phyloP scores from a whole-genome alignment of 2,329 filamentous ascomycete species.

The Trichoderma citrinoviride region DNA sequence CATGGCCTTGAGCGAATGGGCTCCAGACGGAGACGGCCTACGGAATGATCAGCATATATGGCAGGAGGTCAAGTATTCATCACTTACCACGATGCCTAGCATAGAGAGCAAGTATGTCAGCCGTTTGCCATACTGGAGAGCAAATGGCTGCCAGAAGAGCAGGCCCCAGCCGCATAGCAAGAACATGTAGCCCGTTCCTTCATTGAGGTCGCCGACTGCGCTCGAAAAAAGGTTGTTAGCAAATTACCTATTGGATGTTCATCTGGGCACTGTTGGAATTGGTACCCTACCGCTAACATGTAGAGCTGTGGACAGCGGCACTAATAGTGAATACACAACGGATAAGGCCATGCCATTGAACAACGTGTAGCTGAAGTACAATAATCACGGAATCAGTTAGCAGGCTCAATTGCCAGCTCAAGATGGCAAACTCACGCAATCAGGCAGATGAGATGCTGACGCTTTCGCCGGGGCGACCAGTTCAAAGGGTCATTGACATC shows the following conservation, averaged over 20 bases:
- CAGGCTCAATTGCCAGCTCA: too few relatives aligned
- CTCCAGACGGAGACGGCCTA: slow-evolving; percentile 27
- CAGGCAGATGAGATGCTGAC: slow-evolving; percentile 30
- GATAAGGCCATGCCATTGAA: slow-evolving; percentile 42
- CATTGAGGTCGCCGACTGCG: slow-evolving; percentile 36
- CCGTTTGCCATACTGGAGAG: slow-evolving; percentile 45
- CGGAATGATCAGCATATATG: neutral
- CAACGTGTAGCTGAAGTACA: slow-evolving; percentile 35
- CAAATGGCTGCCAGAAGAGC: slow-evolving; percentile 49
- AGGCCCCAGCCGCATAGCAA: slow-evolving; percentile 46
- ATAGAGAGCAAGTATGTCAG: slow-evolving; percentile 40
- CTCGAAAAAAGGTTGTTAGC: neutral
- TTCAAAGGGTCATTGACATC: slow-evolving; percentile 55
- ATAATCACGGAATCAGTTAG: neutral
- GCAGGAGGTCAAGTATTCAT: neutral
- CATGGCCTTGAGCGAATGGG: slow-evolving; percentile 39
- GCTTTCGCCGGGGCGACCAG: slow-evolving; percentile 39
- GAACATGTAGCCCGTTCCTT: slow-evolving; percentile 43
- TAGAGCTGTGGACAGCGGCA: slow-evolving; percentile 35
- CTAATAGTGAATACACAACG: slow-evolving; percentile 40
- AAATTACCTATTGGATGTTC: neutral
- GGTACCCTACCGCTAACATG: slow-evolving; percentile 28
- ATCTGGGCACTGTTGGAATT: neutral
- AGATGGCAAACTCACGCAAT: slow-evolving; percentile 30
- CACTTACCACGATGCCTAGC: slow-evolving; percentile 27